Evolutionary conservation across 768 basidiomycete species (phyloP), one percentile per base, ranked within the genome.

Genomic region (Suillus luteus): DNA sequence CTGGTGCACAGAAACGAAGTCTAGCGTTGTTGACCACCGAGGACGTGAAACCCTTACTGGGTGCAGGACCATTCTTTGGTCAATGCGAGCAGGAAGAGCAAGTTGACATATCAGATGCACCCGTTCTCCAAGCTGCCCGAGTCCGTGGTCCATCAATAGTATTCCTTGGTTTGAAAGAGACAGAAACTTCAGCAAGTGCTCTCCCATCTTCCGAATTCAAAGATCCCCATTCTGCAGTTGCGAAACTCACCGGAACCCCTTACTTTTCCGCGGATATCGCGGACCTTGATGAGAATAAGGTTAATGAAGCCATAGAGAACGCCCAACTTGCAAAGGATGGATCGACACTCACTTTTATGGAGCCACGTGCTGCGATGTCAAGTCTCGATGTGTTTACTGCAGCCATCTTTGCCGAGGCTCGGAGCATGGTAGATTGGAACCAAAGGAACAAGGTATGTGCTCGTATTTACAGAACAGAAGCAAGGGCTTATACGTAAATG

Each of bases 341-440:
- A 14, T 71, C 73, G 63, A 70, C 70, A 19, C 61, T 88, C 65
- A 73, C 69, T n/a, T 96, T 92, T 80, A 76, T 80, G 19, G 92
- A 94, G 62, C 82, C 93, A 3, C 75, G 92, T 59, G 69, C 80
- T 2, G 80, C 87, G 48, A 83, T 86, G 75, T 77, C 79, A 2
- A 77, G 73, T 17, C 78, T 96, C 69, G 85, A 87, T 69, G 69
- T 69, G 3, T 88, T 91, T 70, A 85, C 86, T 38, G 92, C 90
- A 1, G 88, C 85, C 0, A 76, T 98, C 0, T 93, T 93, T 70
- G 92, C 92, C 0, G 82, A 84, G 62, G 92, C 90, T 1, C 80
- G 93, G 62, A 90, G 88, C 49, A 80, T 98, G 85, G 81, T 91
- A 3, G 96, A 99, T 72, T 99, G 96, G 96, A 99, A 97, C 73